phyloP scores from a whole-genome alignment of 495 filamentous ascomycete genomes.

The Pyrenopolyporus hunteri region DNA sequence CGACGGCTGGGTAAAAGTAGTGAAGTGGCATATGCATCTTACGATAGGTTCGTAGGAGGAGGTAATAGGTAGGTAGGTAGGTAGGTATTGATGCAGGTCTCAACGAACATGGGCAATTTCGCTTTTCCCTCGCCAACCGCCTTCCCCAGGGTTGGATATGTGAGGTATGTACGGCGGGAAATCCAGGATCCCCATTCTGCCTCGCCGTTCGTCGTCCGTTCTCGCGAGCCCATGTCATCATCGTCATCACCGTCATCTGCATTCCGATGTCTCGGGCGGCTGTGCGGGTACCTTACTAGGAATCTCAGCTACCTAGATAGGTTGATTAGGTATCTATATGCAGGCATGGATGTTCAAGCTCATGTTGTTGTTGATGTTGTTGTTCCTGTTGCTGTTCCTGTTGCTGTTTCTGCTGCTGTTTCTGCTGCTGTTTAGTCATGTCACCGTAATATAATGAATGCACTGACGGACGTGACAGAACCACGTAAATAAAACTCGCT shows the following conservation, averaged over 20 bases:
- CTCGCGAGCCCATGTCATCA: not conserved
- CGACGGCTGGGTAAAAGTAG: conserved; percentile 1
- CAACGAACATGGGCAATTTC: not conserved
- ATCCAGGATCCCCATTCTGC: not conserved
- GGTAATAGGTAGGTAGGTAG: not conserved
- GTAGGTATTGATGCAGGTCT: not conserved
- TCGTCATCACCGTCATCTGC: not conserved
- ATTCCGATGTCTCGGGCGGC: not conserved
- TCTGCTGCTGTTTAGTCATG: too few relatives aligned
- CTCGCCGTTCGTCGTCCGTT: not conserved
- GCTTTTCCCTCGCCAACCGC: not conserved
- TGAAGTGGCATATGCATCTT: conserved; percentile 10
- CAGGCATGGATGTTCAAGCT: too few relatives aligned
- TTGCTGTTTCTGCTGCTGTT: too few relatives aligned
- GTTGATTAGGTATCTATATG: too few relatives aligned
- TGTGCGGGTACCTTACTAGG: too few relatives aligned
- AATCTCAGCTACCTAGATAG: too few relatives aligned
- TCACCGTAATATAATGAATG: not conserved
- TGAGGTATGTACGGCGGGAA: too few relatives aligned
- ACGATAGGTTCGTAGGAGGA: too few relatives aligned
- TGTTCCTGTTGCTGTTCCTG: too few relatives aligned
- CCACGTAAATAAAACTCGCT: not conserved
- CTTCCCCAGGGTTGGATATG: not conserved
- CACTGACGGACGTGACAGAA: not conserved
- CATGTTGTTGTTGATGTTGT: too few relatives aligned